Evolutionary conservation across 2,329 filamentous ascomycete genomes (phyloP), one percentile per base, ranked within the genome.

Genomic region (Ramularia collo-cygni): DNA sequence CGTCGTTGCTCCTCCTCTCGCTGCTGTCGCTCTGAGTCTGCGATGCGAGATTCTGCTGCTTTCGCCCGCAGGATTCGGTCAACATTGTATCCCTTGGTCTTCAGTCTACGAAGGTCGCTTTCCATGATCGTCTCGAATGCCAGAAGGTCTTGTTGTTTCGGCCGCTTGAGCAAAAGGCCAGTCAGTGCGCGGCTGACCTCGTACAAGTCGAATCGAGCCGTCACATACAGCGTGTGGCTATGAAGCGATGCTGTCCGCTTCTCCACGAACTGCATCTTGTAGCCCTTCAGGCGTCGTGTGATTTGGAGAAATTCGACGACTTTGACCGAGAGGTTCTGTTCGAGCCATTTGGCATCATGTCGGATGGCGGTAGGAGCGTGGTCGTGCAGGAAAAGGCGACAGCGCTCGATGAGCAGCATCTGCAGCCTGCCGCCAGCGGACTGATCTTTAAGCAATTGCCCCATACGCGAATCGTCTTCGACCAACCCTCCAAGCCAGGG

Each of bases 31-130:
- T 87, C 80, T 54, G 85, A 83, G 57, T 95, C 89, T 0, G 87
- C 88, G 49, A 96, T 80, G 37, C 85, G 78, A 4, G 86, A 85
- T 62, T 96, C 88, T 2, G 85, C 85, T 14, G 84, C 87, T 66
- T 93, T 93, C 38, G 83, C 83, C 27, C 86, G 79, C 15, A 98
- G 72, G 47, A 98, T 96, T 3, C 92, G 83, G 57, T 95, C 87
- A 28, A 98, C 92, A 52, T 98, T 96, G 70, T 95, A 96, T 2
- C 92, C 92, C 48, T 92, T 86, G 44, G 81, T 79, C 54, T 86
- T 81, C 28, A 98, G 68, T 37, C 89, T 81, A 33, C 84, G 76
- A 16, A 98, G 71, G 52, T 90, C 86, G 7, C 92, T 80, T 42
- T 85, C 90, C 27, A 98, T 68, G 47, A 98, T 83, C 38, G 87